phyloP scores from a whole-genome alignment of 208 protist genomes.

The Trypanosoma rangeli region DNA sequence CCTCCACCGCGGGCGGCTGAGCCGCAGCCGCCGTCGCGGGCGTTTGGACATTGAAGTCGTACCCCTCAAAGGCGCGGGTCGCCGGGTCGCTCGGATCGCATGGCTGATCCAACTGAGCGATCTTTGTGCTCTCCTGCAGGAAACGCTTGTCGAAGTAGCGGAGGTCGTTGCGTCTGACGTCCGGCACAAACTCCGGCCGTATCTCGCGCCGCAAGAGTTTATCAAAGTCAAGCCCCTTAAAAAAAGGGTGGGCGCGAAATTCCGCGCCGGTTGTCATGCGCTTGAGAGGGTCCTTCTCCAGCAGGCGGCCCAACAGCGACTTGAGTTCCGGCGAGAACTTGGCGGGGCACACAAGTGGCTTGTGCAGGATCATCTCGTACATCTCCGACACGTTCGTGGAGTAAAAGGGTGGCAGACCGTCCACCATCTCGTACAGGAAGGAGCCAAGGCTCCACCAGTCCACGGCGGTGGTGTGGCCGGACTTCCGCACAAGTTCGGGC shows the following conservation, averaged over 20 bases:
- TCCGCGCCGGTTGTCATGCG: slow-evolving; percentile 34
- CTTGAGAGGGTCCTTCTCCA: slow-evolving; percentile 48
- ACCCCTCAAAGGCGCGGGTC: slow-evolving; percentile 23
- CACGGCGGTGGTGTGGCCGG: slow-evolving; percentile 90
- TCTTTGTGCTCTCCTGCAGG: slow-evolving; percentile 19
- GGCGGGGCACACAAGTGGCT: slow-evolving; percentile 40
- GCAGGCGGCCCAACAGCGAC: slow-evolving; percentile 49
- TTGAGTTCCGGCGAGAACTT: slow-evolving; percentile 45
- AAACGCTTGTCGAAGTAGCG: slow-evolving; percentile 32
- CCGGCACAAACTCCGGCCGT: slow-evolving; percentile 26
- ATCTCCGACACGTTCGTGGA: slow-evolving; percentile 70
- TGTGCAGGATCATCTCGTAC: slow-evolving; percentile 77
- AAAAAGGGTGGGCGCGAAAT: slow-evolving; percentile 68
- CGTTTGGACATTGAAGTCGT: slow-evolving; percentile 7
- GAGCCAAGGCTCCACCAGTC: slow-evolving; percentile 98
- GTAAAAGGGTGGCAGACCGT: slow-evolving; percentile 89
- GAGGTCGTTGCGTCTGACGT: slow-evolving; percentile 19
- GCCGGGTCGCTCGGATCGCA: slow-evolving; percentile 24
- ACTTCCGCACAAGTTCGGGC: slow-evolving; percentile 86
- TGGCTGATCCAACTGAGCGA: slow-evolving; percentile 25
- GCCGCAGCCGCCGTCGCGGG: neutral
- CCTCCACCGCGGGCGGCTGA: neutral
- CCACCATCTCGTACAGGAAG: slow-evolving; percentile 94
- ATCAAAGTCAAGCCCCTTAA: slow-evolving; percentile 62
- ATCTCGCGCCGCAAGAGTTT: slow-evolving; percentile 42